These are phyloP conservation scores for Pythium brassicae DNA, from an alignment of 352 stramenopile species.

Conservation along the genomic window DNA sequence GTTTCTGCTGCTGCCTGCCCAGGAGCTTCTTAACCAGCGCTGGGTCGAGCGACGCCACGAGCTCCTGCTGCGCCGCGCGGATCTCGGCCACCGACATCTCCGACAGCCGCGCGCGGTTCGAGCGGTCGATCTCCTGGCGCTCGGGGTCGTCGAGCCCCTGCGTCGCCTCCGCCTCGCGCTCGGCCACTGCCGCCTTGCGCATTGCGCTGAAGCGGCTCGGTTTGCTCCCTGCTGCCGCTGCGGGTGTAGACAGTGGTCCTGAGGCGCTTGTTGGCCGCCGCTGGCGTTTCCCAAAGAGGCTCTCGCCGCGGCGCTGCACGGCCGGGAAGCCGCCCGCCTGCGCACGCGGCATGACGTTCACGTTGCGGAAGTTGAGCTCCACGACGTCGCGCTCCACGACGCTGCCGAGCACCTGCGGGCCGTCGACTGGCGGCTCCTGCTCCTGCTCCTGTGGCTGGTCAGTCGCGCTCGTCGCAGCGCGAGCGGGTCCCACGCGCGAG, in stretches of 20 bases:
- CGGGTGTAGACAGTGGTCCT: not conserved
- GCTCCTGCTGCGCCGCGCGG: slow-evolving; percentile 59
- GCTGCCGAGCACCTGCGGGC: slow-evolving; percentile 39
- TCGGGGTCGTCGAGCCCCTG: slow-evolving; percentile 22
- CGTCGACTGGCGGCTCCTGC: slow-evolving; percentile 11
- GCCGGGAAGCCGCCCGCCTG: slow-evolving; percentile 58
- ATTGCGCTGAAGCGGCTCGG: slow-evolving; percentile 22
- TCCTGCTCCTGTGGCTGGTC: slow-evolving; percentile 1
- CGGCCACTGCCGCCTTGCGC: slow-evolving; percentile 8
- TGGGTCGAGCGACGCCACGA: slow-evolving; percentile 56
- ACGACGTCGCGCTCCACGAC: slow-evolving; percentile 67
- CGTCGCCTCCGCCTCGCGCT: no score
- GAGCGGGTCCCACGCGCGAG: slow-evolving; percentile 17
- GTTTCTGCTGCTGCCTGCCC: slow-evolving; percentile 18
- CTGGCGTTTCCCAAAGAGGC: slow-evolving; percentile 63
- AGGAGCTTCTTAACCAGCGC: slow-evolving; percentile 64
- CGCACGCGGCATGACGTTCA: slow-evolving; percentile 20
- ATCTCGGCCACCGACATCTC: slow-evolving; percentile 75
- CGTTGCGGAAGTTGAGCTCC: slow-evolving; percentile 27
- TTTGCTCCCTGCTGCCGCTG: not conserved
- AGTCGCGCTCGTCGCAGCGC: not conserved
- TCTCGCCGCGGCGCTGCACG: slow-evolving; percentile 47
- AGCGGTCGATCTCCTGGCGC: slow-evolving; percentile 47
- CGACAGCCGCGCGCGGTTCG: slow-evolving; percentile 44
- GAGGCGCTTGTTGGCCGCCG: slow-evolving; percentile 4